phyloP scores from a whole-genome alignment of 768 basidiomycete genomes.

The Collybia sordida region DNA sequence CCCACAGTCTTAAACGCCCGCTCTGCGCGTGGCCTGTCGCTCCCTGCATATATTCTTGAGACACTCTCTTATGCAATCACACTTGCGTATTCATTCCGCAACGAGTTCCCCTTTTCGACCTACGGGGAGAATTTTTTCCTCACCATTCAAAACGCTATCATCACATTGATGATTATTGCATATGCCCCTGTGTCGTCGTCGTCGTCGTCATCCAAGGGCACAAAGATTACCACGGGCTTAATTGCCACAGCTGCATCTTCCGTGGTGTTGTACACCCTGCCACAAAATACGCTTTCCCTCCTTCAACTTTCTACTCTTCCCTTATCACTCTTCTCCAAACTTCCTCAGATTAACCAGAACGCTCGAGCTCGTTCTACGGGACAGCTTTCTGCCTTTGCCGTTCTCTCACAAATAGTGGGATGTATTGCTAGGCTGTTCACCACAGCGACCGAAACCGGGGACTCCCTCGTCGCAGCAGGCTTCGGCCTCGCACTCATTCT shows the following conservation, averaged over 20 bases:
- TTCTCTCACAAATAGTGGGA: conserved; percentile 83
- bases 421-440: conserved; percentile 94
- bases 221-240: conserved; percentile 30
- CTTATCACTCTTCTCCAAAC: conserved; percentile 86
- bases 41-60: conserved; percentile 87
- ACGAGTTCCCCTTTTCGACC: conserved; percentile 91
- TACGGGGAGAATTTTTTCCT: conserved; percentile 98
- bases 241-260: conserved; percentile 25
- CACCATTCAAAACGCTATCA: conserved; percentile 82
- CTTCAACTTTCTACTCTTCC: conserved; percentile 89
- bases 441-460: conserved; percentile 86
- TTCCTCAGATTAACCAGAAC: conserved; percentile 92
- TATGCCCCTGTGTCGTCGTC: conserved; percentile 43
- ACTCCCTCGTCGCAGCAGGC: conserved; percentile 76
- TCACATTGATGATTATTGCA: conserved; percentile 83
- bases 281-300: conserved; percentile 53
- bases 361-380: conserved; percentile 76
- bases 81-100: conserved; percentile 81
- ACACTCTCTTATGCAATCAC: conserved; percentile 90
- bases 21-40: conserved; percentile 85
- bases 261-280: conserved; percentile 44
- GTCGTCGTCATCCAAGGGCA: conserved; percentile 17
- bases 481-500: conserved; percentile 81
- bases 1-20: conserved; percentile 61
- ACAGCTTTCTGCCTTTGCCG: conserved; percentile 91